Evolutionary conservation across 164 flowering plant species (phyloP).

Genomic region (Chloranthus sessilifolius): DNA sequence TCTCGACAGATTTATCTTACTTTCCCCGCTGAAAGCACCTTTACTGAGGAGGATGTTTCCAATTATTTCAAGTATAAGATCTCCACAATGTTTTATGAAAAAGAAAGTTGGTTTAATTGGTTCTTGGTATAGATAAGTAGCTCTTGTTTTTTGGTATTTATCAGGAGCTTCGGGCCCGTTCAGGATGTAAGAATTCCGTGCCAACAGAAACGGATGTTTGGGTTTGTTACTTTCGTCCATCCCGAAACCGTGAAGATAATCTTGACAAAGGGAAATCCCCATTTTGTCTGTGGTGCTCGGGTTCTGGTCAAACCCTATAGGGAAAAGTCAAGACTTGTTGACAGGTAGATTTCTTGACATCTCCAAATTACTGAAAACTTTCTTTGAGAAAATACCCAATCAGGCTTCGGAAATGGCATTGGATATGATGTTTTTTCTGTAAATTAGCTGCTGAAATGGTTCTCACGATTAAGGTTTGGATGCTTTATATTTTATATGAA

Average conservation of each 20-base stretch:
- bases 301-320: conserved; percentile 95
- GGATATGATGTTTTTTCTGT: not conserved
- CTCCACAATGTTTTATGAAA: not conserved
- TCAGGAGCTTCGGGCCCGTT: conserved; percentile 75
- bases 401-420: not conserved
- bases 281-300: conserved; percentile 83
- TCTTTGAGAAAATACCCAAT: not conserved
- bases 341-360: conserved; percentile 36
- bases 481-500: too few relatives aligned
- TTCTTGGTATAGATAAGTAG: not conserved
- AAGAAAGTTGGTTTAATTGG: not conserved
- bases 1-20: conserved; percentile 91
- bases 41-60: conserved; percentile 81
- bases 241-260: conserved; percentile 68
- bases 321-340: conserved; percentile 66
- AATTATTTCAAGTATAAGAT: conserved; percentile 61
- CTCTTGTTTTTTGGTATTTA: conserved; percentile 3
- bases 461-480: too few relatives aligned
- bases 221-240: conserved; percentile 79
- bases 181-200: conserved; percentile 97
- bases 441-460: not conserved
- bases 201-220: conserved; percentile 90
- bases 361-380: too few relatives aligned
- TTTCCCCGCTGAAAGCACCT: conserved; percentile 92
- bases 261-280: conserved; percentile 73